Percentiles rank a stretch among this genome's conserved stretches.
Evolutionary conservation across 768 basidiomycete genomes (phyloP).

Genomic region (Mrakia blollopis): DNA sequence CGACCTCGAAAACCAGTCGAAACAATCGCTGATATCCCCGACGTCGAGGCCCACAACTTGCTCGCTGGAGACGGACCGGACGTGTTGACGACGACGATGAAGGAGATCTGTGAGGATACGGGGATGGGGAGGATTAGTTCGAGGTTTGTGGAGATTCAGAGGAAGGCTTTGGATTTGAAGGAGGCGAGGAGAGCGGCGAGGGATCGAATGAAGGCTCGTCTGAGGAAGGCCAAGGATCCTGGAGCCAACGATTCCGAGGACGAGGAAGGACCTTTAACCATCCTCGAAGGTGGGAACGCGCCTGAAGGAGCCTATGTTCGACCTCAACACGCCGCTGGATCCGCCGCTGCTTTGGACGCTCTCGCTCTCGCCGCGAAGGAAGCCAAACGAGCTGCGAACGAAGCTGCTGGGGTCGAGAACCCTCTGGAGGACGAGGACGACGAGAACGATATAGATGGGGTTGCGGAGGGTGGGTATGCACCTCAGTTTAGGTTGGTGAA

Average conservation of each 20-base stretch:
- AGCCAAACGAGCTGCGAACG: conserved; percentile 20
- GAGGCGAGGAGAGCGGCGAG: conserved; percentile 51
- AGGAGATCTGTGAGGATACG: conserved; percentile 57
- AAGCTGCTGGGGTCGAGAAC: conserved; percentile 31
- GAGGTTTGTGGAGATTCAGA: conserved; percentile 65
- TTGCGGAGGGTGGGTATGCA: conserved; percentile 53
- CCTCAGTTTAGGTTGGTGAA: conserved; percentile 84
- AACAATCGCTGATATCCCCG: background rate
- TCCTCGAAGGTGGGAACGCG: conserved; percentile 35
- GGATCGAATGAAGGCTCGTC: conserved; percentile 58
- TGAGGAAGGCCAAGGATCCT: conserved; percentile 13
- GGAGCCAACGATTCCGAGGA: conserved; percentile 55
- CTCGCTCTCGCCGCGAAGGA: background rate
- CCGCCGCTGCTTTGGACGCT: conserved; percentile 34
- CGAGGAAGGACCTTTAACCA: conserved; percentile 62
- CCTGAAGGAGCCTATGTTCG: background rate
- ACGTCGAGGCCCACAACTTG: conserved; percentile 18
- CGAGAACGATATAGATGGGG: conserved; percentile 48
- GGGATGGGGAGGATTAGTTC: conserved; percentile 74
- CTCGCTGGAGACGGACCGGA: conserved; percentile 17
- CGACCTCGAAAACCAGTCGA: background rate
- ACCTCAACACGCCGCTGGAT: conserved; percentile 43
- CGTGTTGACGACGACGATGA: conserved; percentile 16
- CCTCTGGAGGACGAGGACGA: conserved; percentile 39
- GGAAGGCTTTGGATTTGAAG: conserved; percentile 31